phyloP scores from a whole-genome alignment of 176 grass and related monocot genomes.

The Musa troglodytarum region DNA sequence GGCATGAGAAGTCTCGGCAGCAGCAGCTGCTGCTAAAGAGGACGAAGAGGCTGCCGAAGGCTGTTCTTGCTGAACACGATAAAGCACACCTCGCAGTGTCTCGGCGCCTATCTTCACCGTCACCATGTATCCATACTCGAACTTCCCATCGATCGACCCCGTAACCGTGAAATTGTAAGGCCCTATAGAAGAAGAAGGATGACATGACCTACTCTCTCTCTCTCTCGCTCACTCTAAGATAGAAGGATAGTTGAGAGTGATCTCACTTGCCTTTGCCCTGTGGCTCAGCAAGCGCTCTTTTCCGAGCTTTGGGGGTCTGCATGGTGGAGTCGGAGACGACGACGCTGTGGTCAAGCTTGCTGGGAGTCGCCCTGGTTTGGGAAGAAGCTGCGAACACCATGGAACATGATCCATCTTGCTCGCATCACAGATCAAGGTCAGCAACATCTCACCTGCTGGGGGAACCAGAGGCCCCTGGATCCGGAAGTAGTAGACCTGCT shows the following conservation, averaged over 20 bases:
- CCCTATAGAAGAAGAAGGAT: not conserved
- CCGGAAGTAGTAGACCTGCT: slow-evolving; percentile 51
- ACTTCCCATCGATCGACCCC: slow-evolving; percentile 48
- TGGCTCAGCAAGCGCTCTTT: slow-evolving; percentile 21
- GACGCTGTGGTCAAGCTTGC: slow-evolving; percentile 5
- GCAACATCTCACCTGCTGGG: slow-evolving; percentile 24
- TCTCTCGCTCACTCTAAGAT: too few relatives aligned
- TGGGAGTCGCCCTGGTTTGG: slow-evolving; percentile 33
- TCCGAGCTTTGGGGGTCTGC: slow-evolving; percentile 10
- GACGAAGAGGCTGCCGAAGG: not conserved
- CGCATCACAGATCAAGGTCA: not conserved
- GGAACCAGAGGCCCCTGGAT: slow-evolving; percentile 27
- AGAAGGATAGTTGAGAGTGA: too few relatives aligned
- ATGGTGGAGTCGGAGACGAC: slow-evolving; percentile 11
- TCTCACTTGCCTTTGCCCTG: slow-evolving; percentile 19
- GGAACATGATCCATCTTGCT: not conserved
- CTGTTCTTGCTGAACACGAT: slow-evolving; percentile 24
- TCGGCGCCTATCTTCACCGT: slow-evolving; percentile 40
- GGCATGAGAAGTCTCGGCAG: not conserved
- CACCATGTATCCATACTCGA: slow-evolving; percentile 45
- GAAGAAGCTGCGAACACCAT: slow-evolving; percentile 25
- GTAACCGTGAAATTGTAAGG: slow-evolving; percentile 34
- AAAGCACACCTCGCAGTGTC: slow-evolving; percentile 38
- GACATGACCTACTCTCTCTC: too few relatives aligned
- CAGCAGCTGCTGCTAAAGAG: not conserved